Base-by-base conservation (phyloP, 2,329 filamentous ascomycete species). In the Aspergillus fumigatiaffinis region DNA sequence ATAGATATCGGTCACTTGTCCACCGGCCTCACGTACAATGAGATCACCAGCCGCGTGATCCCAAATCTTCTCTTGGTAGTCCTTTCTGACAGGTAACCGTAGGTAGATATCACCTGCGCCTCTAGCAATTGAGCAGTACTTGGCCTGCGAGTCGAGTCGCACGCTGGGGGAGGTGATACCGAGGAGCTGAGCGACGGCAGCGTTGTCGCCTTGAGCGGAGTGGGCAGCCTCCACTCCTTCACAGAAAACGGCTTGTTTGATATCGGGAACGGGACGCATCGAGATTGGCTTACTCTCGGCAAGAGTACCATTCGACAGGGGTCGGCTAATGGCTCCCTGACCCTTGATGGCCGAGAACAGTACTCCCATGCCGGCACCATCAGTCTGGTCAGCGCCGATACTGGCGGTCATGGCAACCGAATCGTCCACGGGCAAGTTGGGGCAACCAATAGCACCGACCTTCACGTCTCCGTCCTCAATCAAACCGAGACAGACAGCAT, bases 31-130 rank as follows among this genome's bases (percentile, higher is more conserved):
- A 56, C 92, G 84, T 44, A 97, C 94, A 64, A 99, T 92, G 58
- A 99, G 78, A 68, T 96, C 92, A 44, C 94, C 94, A 12, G 93
- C 94, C 20, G 94, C 94, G 74, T 99, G 94, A 72, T 99, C 94
- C 94, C 94, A 99, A 66, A 99, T 99, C 85, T 99, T 99, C 82
- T 99, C 94, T 74, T 96, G 87, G 78, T 99, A 99, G 54, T 88
- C 87, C 66, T 88, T 89, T 72, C 85, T 89, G 28, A 91, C 88
- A 3, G 94, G 94, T 57, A 99, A 79, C 54, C 95, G 85, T 57
- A 99, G 83, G 77, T 99, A 99, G 63, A 99, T 87, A 71, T 99
- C 94, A 51, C 92, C 94, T 4, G 92, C 92, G 49, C 94, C 94
- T 61, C 94, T 84, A 38, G 94, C 94, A 72, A 99, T 96, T 38